A percentile compares a stretch with the other conserved stretches of the same genome.
phyloP scores from a whole-genome alignment of 2,329 filamentous ascomycete genomes.

The Ascochyta viciae-villosae region DNA sequence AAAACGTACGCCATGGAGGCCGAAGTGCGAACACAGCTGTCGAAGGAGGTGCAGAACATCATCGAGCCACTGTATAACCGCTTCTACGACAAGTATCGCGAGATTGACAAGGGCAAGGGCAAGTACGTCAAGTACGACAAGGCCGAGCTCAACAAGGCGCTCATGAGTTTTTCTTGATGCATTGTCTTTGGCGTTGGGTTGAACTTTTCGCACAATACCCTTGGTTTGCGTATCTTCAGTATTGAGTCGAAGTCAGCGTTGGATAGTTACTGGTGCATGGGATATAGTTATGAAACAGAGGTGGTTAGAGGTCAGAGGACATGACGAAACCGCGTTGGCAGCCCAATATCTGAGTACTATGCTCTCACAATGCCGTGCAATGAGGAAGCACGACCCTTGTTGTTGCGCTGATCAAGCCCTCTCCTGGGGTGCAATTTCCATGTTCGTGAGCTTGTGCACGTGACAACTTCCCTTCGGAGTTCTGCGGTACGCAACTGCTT shows the following conservation, averaged over 20 bases:
- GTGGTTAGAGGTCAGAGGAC: not conserved
- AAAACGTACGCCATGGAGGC: slow-evolving; percentile 87
- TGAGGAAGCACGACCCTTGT: not conserved
- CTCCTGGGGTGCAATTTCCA: slow-evolving; percentile 12
- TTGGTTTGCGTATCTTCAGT: slow-evolving; percentile 27
- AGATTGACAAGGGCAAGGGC: slow-evolving; percentile 95
- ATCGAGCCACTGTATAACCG: slow-evolving; percentile 93
- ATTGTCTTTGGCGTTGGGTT: slow-evolving; percentile 28
- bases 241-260: not conserved
- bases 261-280: not conserved
- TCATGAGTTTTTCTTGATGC: slow-evolving; percentile 56
- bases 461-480: slow-evolving; percentile 32
- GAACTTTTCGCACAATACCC: slow-evolving; percentile 44
- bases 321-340: not conserved
- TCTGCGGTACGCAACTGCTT: slow-evolving; percentile 33
- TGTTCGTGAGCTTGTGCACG: slow-evolving; percentile 29
- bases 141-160: slow-evolving; percentile 70
- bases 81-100: slow-evolving; percentile 97
- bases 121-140: slow-evolving; percentile 99
- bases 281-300: not conserved
- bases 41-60: slow-evolving; percentile 85
- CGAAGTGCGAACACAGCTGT: slow-evolving; percentile 82
- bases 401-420: slow-evolving; percentile 7
- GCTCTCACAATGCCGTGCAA: not conserved
- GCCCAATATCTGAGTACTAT: not conserved